Conservation (phyloP, 176 grass and related monocot species). For the Oryza brachyantha region DNA sequence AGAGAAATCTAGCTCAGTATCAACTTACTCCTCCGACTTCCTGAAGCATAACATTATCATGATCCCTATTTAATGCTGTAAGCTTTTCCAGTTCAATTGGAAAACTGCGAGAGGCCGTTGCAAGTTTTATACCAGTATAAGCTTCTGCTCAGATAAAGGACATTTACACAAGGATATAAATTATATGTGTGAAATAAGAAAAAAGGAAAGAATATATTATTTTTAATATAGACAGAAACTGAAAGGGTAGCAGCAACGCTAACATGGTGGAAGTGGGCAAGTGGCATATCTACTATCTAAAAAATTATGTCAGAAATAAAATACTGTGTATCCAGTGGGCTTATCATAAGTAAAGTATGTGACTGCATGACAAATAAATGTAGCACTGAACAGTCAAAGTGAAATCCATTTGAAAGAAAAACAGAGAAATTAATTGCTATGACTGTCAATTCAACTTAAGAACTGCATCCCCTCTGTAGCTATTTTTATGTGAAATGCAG, state of each 20-base stretch:
- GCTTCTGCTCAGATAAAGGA: slow-evolving; percentile 43
- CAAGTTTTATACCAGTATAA: slow-evolving; percentile 51
- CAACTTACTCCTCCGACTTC: slow-evolving; percentile 56
- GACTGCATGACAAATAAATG: background rate
- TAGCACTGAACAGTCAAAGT: background rate
- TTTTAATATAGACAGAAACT: slow-evolving; percentile 14
- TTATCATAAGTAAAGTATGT: background rate
- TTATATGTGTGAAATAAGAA: slow-evolving; percentile 38
- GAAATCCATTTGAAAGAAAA: background rate
- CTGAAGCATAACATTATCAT: slow-evolving; percentile 45
- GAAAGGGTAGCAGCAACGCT: background rate
- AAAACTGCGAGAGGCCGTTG: slow-evolving; percentile 48
- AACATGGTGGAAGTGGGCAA: background rate
- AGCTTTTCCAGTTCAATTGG: slow-evolving; percentile 63
- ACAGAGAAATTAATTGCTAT: background rate
- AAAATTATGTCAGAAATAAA: background rate
- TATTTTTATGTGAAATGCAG: background rate
- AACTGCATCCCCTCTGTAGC: background rate
- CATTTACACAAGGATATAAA: slow-evolving; percentile 44
- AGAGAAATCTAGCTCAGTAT: background rate
- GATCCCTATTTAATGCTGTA: slow-evolving; percentile 46
- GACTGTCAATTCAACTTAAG: background rate
- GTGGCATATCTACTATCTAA: background rate
- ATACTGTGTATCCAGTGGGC: background rate
- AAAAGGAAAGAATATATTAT: slow-evolving; percentile 4